phyloP scores from a whole-genome alignment of 139 green algal genomes.

The Chlorella sorokiniana region DNA sequence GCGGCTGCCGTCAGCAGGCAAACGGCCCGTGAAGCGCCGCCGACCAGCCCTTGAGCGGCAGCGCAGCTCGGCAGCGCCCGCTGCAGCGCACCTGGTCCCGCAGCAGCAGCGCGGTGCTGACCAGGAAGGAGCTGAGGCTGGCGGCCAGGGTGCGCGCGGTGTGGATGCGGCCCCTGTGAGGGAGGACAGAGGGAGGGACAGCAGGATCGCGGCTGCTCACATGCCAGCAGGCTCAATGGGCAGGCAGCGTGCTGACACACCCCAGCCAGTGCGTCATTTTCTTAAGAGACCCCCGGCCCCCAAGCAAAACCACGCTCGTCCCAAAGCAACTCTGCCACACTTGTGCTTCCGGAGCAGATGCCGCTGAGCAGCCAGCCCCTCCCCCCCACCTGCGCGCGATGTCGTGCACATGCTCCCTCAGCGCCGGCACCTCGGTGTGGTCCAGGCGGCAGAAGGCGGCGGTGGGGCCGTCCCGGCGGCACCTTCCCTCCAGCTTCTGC shows the following conservation, averaged over 20 bases:
- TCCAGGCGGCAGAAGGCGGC: slow-evolving; percentile 14
- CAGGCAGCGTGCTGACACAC: not conserved
- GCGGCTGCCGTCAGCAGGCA: too few species aligned
- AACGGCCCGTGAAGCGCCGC: too few species aligned
- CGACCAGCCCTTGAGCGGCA: too few species aligned
- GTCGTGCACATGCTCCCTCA: slow-evolving; percentile 20
- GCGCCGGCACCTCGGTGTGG: slow-evolving; percentile 18
- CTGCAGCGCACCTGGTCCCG: not conserved
- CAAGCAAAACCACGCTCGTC: too few species aligned
- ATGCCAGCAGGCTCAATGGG: not conserved
- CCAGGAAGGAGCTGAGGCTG: slow-evolving; percentile 5
- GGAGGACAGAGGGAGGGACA: not conserved
- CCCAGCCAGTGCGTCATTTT: too few species aligned
- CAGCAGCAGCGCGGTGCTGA: slow-evolving; percentile 8
- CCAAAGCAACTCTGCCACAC: not conserved
- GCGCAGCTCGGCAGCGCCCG: not conserved
- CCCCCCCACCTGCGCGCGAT: slow-evolving; percentile 6
- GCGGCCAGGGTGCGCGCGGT: slow-evolving; percentile 6
- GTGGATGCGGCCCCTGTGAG: slow-evolving; percentile 9
- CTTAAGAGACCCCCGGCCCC: too few species aligned
- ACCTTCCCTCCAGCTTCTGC: slow-evolving; percentile 18
- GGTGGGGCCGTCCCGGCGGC: slow-evolving; percentile 11
- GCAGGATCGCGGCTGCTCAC: not conserved
- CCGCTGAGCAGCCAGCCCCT: not conserved
- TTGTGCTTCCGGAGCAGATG: not conserved